phyloP scores from a whole-genome alignment of 495 filamentous ascomycete genomes.

The Amphirosellinia nigrospora region DNA sequence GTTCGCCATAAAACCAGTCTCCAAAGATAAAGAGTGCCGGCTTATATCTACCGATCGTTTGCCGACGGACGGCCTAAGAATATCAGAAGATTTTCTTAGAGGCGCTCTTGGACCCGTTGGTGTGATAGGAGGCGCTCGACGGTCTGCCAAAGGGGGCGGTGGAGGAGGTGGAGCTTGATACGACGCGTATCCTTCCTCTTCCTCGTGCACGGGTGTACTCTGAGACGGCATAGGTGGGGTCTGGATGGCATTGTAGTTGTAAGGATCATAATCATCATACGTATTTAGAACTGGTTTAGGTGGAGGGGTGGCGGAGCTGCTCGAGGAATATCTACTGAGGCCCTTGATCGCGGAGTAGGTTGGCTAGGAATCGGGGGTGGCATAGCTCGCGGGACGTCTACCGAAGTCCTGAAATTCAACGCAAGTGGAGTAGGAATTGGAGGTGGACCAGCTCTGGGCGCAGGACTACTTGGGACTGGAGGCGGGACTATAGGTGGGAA shows the following conservation, averaged over 20 bases:
- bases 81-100: slow-evolving; percentile 72
- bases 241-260: slow-evolving; percentile 61
- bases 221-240: slow-evolving; percentile 34
- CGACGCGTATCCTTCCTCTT: slow-evolving; percentile 47
- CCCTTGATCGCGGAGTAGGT: slow-evolving; percentile 56
- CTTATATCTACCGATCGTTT: slow-evolving; percentile 74
- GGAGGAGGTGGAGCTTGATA: slow-evolving; percentile 62
- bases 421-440: slow-evolving; percentile 65
- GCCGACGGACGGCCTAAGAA: slow-evolving; percentile 56
- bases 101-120: slow-evolving; percentile 53
- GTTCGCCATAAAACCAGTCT: slow-evolving; percentile 81
- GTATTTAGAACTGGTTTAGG: slow-evolving; percentile 54
- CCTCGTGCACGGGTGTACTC: slow-evolving; percentile 25
- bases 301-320: slow-evolving; percentile 68
- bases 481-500: slow-evolving; percentile 51
- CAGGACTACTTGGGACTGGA: slow-evolving; percentile 49
- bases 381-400: slow-evolving; percentile 71
- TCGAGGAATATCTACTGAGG: slow-evolving; percentile 72
- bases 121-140: slow-evolving; percentile 54
- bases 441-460: slow-evolving; percentile 57
- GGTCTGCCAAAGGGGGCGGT: slow-evolving; percentile 40
- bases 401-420: slow-evolving; percentile 56
- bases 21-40: slow-evolving; percentile 65
- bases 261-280: slow-evolving; percentile 75
- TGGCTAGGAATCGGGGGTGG: slow-evolving; percentile 66